Percentiles rank a stretch among this genome's conserved stretches.
Conservation (phyloP, 208 protist genomes). For the Trichomonas gallinae region DNA sequence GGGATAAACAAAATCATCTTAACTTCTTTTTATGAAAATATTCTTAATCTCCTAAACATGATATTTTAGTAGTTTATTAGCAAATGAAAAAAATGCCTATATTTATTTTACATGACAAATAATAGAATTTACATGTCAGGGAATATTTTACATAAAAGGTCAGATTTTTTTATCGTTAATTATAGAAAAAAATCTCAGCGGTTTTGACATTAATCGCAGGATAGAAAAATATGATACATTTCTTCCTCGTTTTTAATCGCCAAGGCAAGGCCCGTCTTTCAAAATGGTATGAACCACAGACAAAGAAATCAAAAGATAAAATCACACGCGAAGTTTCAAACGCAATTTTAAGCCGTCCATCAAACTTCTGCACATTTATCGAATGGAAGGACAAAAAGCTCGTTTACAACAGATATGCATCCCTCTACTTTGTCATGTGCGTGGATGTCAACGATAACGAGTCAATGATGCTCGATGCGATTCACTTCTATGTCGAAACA, state of each 20-base stretch:
- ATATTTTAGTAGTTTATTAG: no score
- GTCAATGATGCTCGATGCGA: conserved; percentile 26
- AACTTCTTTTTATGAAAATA: no score
- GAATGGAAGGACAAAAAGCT: background rate
- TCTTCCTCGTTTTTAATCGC: background rate
- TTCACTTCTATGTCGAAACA: conserved; percentile 33
- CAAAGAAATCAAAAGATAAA: conserved; percentile 10
- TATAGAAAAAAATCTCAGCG: no score
- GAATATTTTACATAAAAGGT: no score
- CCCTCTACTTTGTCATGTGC: conserved; percentile 30
- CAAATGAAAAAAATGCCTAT: no score
- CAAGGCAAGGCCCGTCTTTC: background rate
- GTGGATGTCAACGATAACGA: conserved; percentile 34
- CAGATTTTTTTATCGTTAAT: no score
- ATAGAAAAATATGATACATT: conserved; percentile 23
- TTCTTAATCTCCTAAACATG: no score
- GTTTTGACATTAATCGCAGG: no score
- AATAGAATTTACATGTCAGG: no score
- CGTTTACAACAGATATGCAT: conserved; percentile 26
- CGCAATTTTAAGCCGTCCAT: background rate
- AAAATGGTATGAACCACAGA: conserved; percentile 11
- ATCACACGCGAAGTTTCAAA: conserved; percentile 19
- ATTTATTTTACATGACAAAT: no score
- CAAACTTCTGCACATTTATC: conserved; percentile 18
- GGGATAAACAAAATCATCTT: no score